phyloP scores from a whole-genome alignment of 108 stramenopile species.

The Cyclostephanos tholiformis region DNA sequence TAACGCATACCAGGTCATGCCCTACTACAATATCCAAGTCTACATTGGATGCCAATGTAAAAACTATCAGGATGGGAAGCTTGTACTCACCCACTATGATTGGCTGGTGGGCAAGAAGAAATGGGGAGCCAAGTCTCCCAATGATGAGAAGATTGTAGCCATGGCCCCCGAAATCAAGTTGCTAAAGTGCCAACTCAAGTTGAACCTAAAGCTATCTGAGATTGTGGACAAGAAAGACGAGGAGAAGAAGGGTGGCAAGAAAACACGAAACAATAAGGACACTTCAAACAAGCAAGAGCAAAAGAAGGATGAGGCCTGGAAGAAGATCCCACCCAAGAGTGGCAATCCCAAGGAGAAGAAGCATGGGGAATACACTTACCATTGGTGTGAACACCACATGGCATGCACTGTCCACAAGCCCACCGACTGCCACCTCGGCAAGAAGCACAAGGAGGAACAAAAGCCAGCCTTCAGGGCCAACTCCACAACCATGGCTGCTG shows the following conservation, averaged over 20 bases:
- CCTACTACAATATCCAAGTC: neutral
- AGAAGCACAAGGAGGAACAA: no score
- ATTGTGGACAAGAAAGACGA: neutral
- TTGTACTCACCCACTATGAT: neutral
- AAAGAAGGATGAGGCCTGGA: no score
- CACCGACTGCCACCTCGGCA: no score
- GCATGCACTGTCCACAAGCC: slow-evolving; percentile 22
- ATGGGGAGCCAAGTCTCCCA: neutral
- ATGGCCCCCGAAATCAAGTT: neutral
- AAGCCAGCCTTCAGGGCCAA: neutral
- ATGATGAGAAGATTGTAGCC: neutral
- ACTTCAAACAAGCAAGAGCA: no score
- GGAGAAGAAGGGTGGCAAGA: neutral
- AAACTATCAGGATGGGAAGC: neutral
- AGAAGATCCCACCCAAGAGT: no score
- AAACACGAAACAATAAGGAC: neutral
- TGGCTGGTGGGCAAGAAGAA: neutral
- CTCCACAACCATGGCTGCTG: neutral
- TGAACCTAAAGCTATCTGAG: neutral
- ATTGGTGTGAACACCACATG: slow-evolving; percentile 33
- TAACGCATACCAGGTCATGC: no score
- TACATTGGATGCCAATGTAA: neutral
- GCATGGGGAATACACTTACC: neutral
- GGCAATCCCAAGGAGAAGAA: slow-evolving; percentile 11
- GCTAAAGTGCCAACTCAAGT: slow-evolving; percentile 2